Evolutionary conservation across 2,329 filamentous ascomycete genomes (phyloP).

Genomic region (Cladorrhinum sp.): DNA sequence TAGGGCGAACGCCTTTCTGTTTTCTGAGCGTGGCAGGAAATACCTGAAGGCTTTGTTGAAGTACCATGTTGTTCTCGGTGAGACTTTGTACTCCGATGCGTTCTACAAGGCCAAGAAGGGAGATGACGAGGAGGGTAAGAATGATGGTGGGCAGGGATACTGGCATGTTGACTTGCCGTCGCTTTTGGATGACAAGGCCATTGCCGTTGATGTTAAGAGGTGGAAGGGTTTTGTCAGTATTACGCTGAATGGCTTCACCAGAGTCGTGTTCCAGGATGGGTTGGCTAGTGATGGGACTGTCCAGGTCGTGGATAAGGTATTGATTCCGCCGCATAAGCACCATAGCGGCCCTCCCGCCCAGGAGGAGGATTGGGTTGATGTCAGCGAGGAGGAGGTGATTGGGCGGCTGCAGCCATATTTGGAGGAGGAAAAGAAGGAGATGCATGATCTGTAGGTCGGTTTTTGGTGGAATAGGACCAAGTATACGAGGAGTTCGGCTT

Average conservation of each 20-base stretch:
- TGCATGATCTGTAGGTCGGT: slow-evolving; percentile 9
- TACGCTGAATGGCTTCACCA: slow-evolving; percentile 69
- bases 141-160: slow-evolving; percentile 23
- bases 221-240: slow-evolving; percentile 69
- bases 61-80: slow-evolving; percentile 73
- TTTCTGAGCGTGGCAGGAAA: slow-evolving; percentile 69
- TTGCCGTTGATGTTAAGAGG: slow-evolving; percentile 69
- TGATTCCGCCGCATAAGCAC: slow-evolving; percentile 69
- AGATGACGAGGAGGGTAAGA: slow-evolving; percentile 38
- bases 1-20: slow-evolving; percentile 77
- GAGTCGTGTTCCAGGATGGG: slow-evolving; percentile 65
- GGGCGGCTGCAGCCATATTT: slow-evolving; percentile 24
- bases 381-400: slow-evolving; percentile 23
- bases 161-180: slow-evolving; percentile 69
- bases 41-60: slow-evolving; percentile 75
- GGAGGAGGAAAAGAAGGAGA: slow-evolving; percentile 6
- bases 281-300: slow-evolving; percentile 78
- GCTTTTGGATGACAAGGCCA: slow-evolving; percentile 60
- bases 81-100: slow-evolving; percentile 80
- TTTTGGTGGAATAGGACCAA: neutral
- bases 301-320: slow-evolving; percentile 68
- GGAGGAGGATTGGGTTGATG: slow-evolving; percentile 48
- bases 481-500: neutral
- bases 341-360: slow-evolving; percentile 31
- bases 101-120: slow-evolving; percentile 54